Base-by-base conservation (phyloP, 768 basidiomycete genomes). In the Trichaptum fuscoviolaceum region DNA sequence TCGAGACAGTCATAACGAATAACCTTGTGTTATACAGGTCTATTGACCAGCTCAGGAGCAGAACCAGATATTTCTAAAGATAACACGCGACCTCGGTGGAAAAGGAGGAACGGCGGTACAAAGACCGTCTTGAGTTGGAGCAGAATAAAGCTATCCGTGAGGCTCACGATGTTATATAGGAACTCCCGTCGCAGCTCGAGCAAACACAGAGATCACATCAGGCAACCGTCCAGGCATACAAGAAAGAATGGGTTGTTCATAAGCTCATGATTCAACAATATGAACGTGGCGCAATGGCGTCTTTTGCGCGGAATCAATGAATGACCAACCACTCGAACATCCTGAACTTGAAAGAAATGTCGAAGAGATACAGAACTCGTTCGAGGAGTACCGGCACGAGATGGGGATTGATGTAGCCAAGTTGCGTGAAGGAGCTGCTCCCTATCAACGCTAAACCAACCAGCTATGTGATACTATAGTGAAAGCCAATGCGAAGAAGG, bases 41-140 rank as follows among this genome's bases (percentile, higher is more conserved):
- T 0, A 84, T 98, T 64, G 83, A 85, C 17, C 81, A 84, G 15
- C 79, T 99, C 95, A 98, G 72, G 85, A 88, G 57, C 95, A 96
- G 78, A 99, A 99, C 74, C 90, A 93, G 80, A 91, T 91, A 70
- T 78, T 98, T 24, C 80, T 99, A 62, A 88, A 85, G 75, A 87
- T 96, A 69, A 88, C 90, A 15, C 83, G 96, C 20, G 91, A 92
- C 65, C 82, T 99, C 57, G 94, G 91, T 98, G 83, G 97, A 99
- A 77, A 81, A 81, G 6, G 90, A 92, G 70, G 94, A 96, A 76
- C 83, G 73, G 72, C n/a, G n/a, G n/a, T n/a, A n/a, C n/a, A n/a
- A n/a, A n/a, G n/a, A n/a, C n/a, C n/a, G n/a, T n/a, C n/a, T n/a
- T n/a, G n/a, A n/a, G n/a, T n/a, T n/a, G n/a, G n/a, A n/a, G n/a